Percentiles rank a stretch among this genome's conserved stretches.
Evolutionary conservation across 371 early-diverging fungal genomes (phyloP).

Genomic region (Mucor plumbeus): DNA sequence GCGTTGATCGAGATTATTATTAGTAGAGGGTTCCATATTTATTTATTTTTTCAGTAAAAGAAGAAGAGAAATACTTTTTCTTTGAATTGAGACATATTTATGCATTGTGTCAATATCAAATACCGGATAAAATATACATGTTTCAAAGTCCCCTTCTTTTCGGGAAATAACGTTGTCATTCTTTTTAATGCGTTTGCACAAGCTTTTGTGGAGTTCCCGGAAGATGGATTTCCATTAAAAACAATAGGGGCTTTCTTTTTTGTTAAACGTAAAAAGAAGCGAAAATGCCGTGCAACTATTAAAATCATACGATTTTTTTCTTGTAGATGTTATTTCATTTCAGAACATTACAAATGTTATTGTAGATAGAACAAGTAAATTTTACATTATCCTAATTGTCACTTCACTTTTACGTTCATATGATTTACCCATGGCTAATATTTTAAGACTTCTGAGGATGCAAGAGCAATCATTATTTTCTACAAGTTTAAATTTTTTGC

Average conservation of each 20-base stretch:
- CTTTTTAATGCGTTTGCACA: background rate
- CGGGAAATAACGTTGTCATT: background rate
- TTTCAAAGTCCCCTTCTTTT: background rate
- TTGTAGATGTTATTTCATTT: too few relatives aligned
- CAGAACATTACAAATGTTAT: too few relatives aligned
- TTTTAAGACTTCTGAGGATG: background rate
- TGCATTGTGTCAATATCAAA: background rate
- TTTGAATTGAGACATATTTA: background rate
- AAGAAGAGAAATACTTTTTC: background rate
- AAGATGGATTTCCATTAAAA: background rate
- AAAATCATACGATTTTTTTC: too few relatives aligned
- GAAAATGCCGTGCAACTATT: too few relatives aligned
- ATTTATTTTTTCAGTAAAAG: background rate
- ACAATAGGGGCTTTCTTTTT: too few relatives aligned
- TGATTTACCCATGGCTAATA: background rate
- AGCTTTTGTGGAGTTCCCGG: background rate
- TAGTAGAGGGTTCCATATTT: background rate
- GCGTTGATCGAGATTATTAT: constrained; percentile 4
- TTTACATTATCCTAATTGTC: too few relatives aligned
- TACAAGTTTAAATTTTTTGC: background rate
- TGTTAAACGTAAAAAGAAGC: too few relatives aligned
- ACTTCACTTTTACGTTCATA: too few relatives aligned
- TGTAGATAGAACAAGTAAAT: too few relatives aligned
- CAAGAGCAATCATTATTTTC: background rate
- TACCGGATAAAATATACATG: background rate